Evolutionary conservation across 2,329 filamentous ascomycete genomes (phyloP), one percentile per base, ranked within the genome.

Genomic region (Arachnomyces sp.): DNA sequence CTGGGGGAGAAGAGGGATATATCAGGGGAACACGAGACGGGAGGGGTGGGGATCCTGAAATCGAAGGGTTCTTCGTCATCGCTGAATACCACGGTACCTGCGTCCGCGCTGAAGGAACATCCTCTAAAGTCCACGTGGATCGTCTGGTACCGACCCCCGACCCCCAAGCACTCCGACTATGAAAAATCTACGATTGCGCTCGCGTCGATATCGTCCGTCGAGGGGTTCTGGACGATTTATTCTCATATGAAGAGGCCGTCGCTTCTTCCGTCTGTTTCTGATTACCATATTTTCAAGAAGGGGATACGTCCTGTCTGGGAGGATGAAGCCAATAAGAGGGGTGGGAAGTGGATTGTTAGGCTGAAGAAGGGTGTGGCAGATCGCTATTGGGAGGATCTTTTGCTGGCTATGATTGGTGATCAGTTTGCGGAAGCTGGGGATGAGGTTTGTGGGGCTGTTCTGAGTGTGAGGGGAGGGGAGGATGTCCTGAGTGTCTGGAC

Each of bases 401-500:
- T 96, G 44, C 72, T 96, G 53, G 88, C 87, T 17, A 83, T 95
- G 53, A 79, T 95, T 43, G 92, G 92, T 32, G 89, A 96, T 56
- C 88, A 95, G 60, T 96, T 98, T 59, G 77, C 79, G 38, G 92
- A 96, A 58, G 89, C 88, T 29, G 79, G 82, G 37, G 90, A 96
- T 52, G 90, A 98, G 62, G 83, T 98, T 31, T 98, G 90, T 58
- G 92, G 92, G 44, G 87, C 85, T 40, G 92, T 98, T 20, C 74
- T 98, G 32, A 96, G 89, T 60, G 85, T 98, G 48, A 77, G 92
- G 47, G 94, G 89, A 56, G 90, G 89, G 32, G 92, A 98, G 67
- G 92, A 98, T 59, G 93, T 96, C 46, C 75, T 98, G 63, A 95
- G 88, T 67, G 88, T 98, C 59, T 98, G 92, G 92, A 94, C 89